Conservation (phyloP, 495 filamentous ascomycete genomes). For the Talaromyces wortmannii region DNA sequence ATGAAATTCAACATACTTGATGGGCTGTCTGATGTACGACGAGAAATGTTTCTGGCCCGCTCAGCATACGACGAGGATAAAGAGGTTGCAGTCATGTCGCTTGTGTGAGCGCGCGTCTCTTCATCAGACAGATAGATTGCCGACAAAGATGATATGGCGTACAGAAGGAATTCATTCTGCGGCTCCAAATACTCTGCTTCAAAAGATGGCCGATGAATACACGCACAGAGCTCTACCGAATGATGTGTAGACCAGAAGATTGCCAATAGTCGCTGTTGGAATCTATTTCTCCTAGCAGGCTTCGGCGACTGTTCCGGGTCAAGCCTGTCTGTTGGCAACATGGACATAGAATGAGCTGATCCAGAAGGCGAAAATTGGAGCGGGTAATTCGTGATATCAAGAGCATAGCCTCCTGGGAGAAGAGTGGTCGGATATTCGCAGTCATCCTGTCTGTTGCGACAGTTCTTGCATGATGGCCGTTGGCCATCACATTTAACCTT, state of each 20-base stretch:
- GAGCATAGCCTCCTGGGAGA: neutral
- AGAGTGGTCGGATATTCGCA: neutral
- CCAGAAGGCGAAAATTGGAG: neutral
- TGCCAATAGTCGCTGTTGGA: neutral
- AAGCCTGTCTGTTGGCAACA: neutral
- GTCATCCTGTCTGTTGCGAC: neutral
- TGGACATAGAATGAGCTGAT: neutral
- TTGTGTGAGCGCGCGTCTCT: neutral
- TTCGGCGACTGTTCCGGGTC: neutral
- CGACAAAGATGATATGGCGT: neutral
- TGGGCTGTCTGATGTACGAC: neutral
- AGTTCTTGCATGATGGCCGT: neutral
- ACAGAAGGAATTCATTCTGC: neutral
- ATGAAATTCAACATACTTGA: neutral
- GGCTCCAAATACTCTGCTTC: neutral
- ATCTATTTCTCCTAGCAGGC: neutral
- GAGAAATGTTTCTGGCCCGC: neutral
- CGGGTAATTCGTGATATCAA: neutral
- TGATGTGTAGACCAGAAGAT: neutral
- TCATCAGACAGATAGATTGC: neutral
- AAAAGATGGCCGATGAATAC: neutral
- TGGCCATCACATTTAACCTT: neutral
- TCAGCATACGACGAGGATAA: neutral
- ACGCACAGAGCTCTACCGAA: neutral
- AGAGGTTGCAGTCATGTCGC: neutral